These are phyloP conservation scores for Fusarium sp. DNA, from an alignment of 2,329 filamentous ascomycete genomes.

Conservation along the genomic window DNA sequence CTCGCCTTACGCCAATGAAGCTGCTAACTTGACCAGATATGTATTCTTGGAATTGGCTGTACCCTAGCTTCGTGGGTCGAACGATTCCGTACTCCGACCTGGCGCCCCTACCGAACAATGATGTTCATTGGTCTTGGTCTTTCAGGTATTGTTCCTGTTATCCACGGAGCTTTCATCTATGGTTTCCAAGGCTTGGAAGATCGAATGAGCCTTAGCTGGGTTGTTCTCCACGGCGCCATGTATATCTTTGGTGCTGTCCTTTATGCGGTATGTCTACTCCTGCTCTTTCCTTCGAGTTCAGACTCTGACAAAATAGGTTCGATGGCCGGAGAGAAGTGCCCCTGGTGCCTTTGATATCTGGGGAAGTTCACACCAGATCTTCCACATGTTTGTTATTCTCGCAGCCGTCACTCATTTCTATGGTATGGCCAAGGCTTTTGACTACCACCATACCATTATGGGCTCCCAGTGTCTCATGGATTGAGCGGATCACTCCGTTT, in stretches of 20 bases:
- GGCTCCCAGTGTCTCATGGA: slow-evolving; percentile 61
- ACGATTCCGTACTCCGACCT: slow-evolving; percentile 83
- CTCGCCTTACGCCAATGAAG: background rate
- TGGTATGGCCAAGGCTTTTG: slow-evolving; percentile 85
- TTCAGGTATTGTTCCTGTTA: slow-evolving; percentile 83
- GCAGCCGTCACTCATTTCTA: slow-evolving; percentile 85
- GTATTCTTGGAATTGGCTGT: slow-evolving; percentile 79
- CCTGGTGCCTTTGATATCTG: slow-evolving; percentile 89
- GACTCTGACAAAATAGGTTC: slow-evolving; percentile 60
- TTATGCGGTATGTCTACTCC: slow-evolving; percentile 75
- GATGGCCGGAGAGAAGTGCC: slow-evolving; percentile 83
- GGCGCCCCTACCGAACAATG: slow-evolving; percentile 84
- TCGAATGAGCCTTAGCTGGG: slow-evolving; percentile 83
- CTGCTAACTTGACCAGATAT: slow-evolving; percentile 69
- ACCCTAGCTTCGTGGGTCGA: slow-evolving; percentile 81
- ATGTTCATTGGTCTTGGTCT: slow-evolving; percentile 93
- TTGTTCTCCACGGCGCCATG: slow-evolving; percentile 81
- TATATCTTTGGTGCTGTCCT: slow-evolving; percentile 89
- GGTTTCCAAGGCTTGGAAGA: slow-evolving; percentile 74
- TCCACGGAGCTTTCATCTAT: slow-evolving; percentile 78
- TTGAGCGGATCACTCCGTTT: slow-evolving; percentile 28
- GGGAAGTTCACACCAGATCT: slow-evolving; percentile 95
- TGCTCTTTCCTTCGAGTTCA: slow-evolving; percentile 2
- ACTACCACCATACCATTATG: slow-evolving; percentile 77
- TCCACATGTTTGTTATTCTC: slow-evolving; percentile 87